Percentiles rank a stretch among this genome's conserved stretches.
These are phyloP conservation scores for Gracilaria caudata DNA, from an alignment of 23 red algal genomes.

Conservation along the genomic window DNA sequence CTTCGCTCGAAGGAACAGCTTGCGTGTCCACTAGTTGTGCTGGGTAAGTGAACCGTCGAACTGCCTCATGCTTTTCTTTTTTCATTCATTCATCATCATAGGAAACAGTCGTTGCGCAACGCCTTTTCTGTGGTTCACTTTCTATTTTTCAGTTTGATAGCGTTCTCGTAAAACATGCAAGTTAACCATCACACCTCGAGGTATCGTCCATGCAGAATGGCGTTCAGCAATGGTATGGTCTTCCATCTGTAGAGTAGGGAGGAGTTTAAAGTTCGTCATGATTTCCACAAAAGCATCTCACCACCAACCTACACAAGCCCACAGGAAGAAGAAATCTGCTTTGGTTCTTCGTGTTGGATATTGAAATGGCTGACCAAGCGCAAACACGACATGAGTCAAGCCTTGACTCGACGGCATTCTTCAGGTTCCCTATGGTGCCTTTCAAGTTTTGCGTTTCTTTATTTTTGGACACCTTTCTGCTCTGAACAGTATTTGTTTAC, in stretches of 20 bases:
- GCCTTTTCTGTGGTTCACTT: background rate
- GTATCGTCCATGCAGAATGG: background rate
- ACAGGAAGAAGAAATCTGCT: no score
- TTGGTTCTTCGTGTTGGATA: background rate
- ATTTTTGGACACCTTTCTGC: no score
- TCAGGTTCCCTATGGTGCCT: no score
- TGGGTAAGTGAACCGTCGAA: background rate
- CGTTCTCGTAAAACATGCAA: slow-evolving; percentile 16
- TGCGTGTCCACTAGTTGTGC: background rate
- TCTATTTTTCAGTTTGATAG: slow-evolving; percentile 26
- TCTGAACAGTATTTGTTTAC: no score
- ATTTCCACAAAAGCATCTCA: background rate
- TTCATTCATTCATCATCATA: background rate
- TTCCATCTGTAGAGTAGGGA: background rate
- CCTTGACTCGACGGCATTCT: no score
- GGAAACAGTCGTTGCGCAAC: background rate
- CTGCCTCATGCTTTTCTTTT: background rate
- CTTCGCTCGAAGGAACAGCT: background rate
- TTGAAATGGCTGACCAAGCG: no score
- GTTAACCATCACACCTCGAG: background rate
- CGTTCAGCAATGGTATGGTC: background rate
- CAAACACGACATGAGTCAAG: no score
- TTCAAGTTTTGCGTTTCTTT: no score
- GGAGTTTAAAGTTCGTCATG: background rate
- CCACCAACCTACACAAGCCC: no score